Evolutionary conservation across 352 stramenopile species (phyloP), one percentile per base, ranked within the genome.

Genomic region (Phytopythium boreale): DNA sequence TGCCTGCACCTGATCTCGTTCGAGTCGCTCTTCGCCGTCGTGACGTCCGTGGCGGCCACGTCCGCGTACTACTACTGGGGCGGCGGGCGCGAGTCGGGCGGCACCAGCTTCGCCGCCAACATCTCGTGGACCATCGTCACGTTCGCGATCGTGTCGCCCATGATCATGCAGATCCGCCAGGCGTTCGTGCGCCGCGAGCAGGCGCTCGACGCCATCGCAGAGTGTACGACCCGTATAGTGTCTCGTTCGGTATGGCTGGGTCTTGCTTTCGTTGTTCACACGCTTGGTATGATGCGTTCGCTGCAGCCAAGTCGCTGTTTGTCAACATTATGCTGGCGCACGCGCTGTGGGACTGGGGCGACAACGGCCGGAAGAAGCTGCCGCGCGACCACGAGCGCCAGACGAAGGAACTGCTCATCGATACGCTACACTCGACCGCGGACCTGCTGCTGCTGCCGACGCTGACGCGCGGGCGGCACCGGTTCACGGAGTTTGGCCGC

Each of bases 111-210:
- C 59, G 82, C 80, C 29, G 82, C 84, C 59, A 96, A 96, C 63
- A 85, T 96, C 51, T 93, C 86, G 71, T 95, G 82, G 80, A 89
- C 80, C 46, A 89, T 92, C 66, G 75, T 92, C 47, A 82, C 84
- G 14, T 91, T 96, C 53, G 83, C 87, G 9, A 76, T 96, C 37
- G 84, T 93, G 24, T 88, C 86, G 57, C 87, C 87, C 19, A 89
- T 93, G 81, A 96, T 93, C 74, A 93, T 94, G 84, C 85, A 94
- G 67, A 93, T 96, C 74, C 78, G 76, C 19, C 85, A 96, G 64
- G 87, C 87, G 19, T 96, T 94, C 61, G 61, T 71, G 19, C 79
- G 85, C 8, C 79, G 87, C 43, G 87, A 96, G 65, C 62, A 88
- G 56, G 85, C 87, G 20, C 68, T 96, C 6, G 72, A 84, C 46